phyloP scores from a whole-genome alignment of 2,329 filamentous ascomycete species.

The Colletotrichum sublineola region DNA sequence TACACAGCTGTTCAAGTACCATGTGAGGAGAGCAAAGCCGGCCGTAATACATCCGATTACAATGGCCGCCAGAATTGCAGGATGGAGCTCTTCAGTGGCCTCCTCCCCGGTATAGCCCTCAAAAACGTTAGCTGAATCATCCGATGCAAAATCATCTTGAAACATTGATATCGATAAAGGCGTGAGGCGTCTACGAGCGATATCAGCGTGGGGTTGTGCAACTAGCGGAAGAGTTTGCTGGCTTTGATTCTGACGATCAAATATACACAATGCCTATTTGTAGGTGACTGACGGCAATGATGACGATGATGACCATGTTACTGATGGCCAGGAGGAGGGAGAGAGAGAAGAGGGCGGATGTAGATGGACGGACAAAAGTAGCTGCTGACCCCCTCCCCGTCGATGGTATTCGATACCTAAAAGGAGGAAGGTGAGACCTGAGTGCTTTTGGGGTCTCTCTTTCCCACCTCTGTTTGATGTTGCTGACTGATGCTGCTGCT shows the following conservation, averaged over 20 bases:
- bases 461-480: background rate
- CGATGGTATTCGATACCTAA: too few relatives aligned
- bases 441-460: too few relatives aligned
- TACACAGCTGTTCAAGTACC: background rate
- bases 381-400: background rate
- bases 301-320: background rate
- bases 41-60: background rate
- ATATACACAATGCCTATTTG: background rate
- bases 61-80: background rate
- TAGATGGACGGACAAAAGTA: background rate
- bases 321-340: background rate
- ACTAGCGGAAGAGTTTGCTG: background rate
- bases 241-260: too few relatives aligned
- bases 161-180: background rate
- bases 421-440: background rate
- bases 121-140: background rate
- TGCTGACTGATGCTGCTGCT: background rate
- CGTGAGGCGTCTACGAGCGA: background rate
- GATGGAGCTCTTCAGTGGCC: background rate
- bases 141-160: background rate
- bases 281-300: background rate
- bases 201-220: too few relatives aligned
- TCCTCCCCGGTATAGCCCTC: background rate
- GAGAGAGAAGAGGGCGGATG: background rate
- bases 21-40: background rate